These are phyloP conservation scores for Macaranga tanarius DNA, from an alignment of 441 rosid species.

Conservation along the genomic window DNA sequence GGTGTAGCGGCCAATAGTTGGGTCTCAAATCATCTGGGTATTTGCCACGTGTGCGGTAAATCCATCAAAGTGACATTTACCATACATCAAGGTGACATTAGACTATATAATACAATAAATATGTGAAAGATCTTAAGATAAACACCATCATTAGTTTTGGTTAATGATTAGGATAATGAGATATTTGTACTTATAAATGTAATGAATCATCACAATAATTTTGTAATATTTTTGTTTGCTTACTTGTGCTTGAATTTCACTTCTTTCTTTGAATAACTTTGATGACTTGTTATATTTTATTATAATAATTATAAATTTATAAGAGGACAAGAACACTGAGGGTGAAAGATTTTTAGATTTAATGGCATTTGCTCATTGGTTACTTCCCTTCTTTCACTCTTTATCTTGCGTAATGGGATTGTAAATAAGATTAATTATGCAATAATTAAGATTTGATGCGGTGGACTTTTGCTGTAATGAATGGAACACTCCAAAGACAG, in stretches of 20 bases:
- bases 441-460: slow-evolving; percentile 8
- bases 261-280: background rate
- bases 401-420: slow-evolving; percentile 1
- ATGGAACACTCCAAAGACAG: slow-evolving; percentile 29
- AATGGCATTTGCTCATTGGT: slow-evolving; percentile 20
- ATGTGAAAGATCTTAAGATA: background rate
- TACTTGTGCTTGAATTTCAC: slow-evolving; percentile 13
- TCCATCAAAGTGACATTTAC: background rate
- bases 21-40: slow-evolving; percentile 20
- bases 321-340: background rate
- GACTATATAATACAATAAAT: background rate
- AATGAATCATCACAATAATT: background rate
- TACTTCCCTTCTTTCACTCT: background rate
- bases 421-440: background rate
- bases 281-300: background rate
- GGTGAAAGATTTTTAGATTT: background rate
- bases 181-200: background rate
- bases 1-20: slow-evolving; percentile 21
- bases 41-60: slow-evolving; percentile 11
- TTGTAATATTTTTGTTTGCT: background rate
- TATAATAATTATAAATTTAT: background rate
- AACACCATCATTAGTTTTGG: background rate
- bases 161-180: background rate
- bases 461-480: slow-evolving; percentile 17
- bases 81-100: background rate